These are phyloP conservation scores for Chlorella vulgaris DNA, from an alignment of 139 green algal genomes.

Conservation along the genomic window DNA sequence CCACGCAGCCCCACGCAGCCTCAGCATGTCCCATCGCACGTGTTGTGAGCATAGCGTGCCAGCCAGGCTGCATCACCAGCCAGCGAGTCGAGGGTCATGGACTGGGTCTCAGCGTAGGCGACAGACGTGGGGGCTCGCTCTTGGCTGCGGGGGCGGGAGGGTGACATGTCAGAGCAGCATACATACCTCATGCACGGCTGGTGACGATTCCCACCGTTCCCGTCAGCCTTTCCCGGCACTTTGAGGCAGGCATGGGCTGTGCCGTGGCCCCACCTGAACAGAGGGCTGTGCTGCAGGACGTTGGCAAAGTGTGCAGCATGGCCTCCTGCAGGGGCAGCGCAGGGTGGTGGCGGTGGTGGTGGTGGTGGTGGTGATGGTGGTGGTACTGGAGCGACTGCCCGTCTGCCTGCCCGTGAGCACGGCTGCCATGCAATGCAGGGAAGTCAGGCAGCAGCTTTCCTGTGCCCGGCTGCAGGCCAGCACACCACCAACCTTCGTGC, in stretches of 20 bases:
- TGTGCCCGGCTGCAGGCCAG: conserved; percentile 28
- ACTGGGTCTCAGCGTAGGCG: conserved; percentile 79
- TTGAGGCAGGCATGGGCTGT: too few species aligned
- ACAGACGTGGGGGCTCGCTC: conserved; percentile 77
- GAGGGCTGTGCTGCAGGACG: conserved; percentile 74
- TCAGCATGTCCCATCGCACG: not conserved
- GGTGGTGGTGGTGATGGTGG: too few species aligned
- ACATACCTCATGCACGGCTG: not conserved
- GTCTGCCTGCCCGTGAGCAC: too few species aligned
- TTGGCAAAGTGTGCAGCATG: conserved; percentile 78
- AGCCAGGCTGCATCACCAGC: conserved; percentile 76
- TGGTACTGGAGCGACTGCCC: too few species aligned
- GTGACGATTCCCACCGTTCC: too few species aligned
- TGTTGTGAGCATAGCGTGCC: conserved; percentile 60
- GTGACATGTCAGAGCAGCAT: conserved; percentile 73
- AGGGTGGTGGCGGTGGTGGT: not conserved
- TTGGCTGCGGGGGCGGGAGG: conserved; percentile 72
- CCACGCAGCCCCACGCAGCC: not conserved
- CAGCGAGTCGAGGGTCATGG: conserved; percentile 79
- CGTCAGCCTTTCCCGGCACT: too few species aligned
- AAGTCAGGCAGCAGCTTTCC: too few species aligned
- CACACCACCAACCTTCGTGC: conserved; percentile 74
- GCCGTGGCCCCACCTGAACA: conserved; percentile 70
- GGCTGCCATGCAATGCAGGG: too few species aligned
- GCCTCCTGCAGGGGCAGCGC: conserved; percentile 14